These are phyloP conservation scores for Sporobolomyces pararoseus DNA, from an alignment of 768 basidiomycete species.

Conservation along the genomic window DNA sequence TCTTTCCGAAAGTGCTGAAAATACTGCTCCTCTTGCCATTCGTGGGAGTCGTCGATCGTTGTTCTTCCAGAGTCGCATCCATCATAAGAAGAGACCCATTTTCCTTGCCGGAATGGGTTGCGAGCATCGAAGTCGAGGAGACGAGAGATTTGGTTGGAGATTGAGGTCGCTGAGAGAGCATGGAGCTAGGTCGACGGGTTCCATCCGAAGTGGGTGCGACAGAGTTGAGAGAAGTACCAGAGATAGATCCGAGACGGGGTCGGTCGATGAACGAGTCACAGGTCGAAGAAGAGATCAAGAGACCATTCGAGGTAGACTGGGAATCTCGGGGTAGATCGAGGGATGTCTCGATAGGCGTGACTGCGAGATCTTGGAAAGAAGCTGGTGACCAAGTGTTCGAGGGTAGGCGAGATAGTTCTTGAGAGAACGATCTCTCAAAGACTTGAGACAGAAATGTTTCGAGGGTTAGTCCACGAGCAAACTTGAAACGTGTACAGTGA, in stretches of 20 bases:
- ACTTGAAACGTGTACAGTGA: too few relatives aligned
- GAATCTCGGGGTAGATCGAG: constrained; percentile 3
- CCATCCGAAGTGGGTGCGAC: too few relatives aligned
- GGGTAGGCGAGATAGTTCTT: constrained; percentile 40
- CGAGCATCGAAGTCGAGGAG: not conserved
- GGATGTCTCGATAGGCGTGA: not conserved
- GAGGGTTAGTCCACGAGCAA: not conserved
- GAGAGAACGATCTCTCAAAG: constrained; percentile 43
- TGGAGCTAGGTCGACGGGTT: not conserved
- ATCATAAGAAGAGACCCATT: not conserved
- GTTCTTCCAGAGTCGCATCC: not conserved
- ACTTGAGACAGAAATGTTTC: constrained; percentile 15
- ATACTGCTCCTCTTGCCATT: constrained; percentile 6
- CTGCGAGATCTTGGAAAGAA: not conserved
- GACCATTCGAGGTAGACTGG: not conserved
- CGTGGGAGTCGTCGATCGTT: not conserved
- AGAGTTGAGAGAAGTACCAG: not conserved
- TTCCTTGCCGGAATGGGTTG: not conserved
- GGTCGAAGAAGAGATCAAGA: not conserved
- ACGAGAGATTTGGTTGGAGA: not conserved
- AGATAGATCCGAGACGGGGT: constrained; percentile 10
- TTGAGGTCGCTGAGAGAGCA: not conserved
- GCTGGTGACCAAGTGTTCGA: constrained; percentile 8
- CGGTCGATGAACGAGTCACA: not conserved
- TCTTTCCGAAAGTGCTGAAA: constrained; percentile 5